phyloP scores from a whole-genome alignment of 2,329 filamentous ascomycete genomes.

The Calonectria crousiana region DNA sequence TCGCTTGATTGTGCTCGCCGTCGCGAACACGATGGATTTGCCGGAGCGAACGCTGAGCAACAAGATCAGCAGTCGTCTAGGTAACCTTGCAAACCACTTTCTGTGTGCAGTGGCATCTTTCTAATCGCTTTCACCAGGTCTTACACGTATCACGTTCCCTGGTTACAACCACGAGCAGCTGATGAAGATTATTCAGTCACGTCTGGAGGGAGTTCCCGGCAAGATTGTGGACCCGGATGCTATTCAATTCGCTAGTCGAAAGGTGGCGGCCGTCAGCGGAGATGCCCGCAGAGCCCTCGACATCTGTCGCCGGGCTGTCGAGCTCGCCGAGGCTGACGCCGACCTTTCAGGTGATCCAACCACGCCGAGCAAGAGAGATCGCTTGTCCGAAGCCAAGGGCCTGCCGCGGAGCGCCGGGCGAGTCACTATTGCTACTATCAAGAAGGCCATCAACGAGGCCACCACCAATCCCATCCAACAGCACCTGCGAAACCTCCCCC shows the following conservation, averaged over 20 bases:
- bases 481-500: conserved; percentile 84
- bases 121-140: conserved; percentile 55
- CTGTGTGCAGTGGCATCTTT: neutral
- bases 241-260: conserved; percentile 94
- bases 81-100: conserved; percentile 47
- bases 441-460: conserved; percentile 93
- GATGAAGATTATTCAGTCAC: conserved; percentile 97
- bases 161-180: conserved; percentile 98
- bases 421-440: conserved; percentile 94
- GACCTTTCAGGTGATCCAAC: conserved; percentile 65
- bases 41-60: conserved; percentile 96
- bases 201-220: conserved; percentile 87
- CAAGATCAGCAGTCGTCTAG: conserved; percentile 94
- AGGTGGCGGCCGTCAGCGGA: conserved; percentile 95
- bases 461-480: conserved; percentile 93
- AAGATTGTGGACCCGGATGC: conserved; percentile 94
- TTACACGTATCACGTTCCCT: conserved; percentile 96
- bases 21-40: conserved; percentile 99
- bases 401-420: conserved; percentile 53
- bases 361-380: conserved; percentile 71
- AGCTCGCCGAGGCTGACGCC: conserved; percentile 87
- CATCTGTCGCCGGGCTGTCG: conserved; percentile 94
- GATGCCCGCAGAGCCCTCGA: conserved; percentile 93
- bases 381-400: conserved; percentile 44
- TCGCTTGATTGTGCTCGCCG: conserved; percentile 92